A percentile compares a stretch with the other conserved stretches of the same genome.
Conservation (phyloP, 805 yeast genomes). For the Nakazawaea peltata region DNA sequence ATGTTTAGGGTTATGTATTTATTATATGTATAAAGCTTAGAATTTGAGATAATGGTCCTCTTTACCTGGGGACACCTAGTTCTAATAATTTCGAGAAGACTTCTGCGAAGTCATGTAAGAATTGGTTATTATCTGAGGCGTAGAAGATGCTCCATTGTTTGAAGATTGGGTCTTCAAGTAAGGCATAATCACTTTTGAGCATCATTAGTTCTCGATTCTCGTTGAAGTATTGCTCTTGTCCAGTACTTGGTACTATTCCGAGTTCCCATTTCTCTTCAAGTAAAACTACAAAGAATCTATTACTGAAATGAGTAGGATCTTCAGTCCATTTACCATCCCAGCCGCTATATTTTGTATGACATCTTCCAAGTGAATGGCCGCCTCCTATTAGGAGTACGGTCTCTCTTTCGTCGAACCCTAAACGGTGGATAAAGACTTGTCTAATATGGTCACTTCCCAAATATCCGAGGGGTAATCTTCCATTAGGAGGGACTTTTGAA, state of each 20-base stretch:
- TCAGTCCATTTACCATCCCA: slow-evolving; percentile 42
- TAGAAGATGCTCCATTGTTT: slow-evolving; percentile 54
- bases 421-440: slow-evolving; percentile 45
- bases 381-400: slow-evolving; percentile 69
- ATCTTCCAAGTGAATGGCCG: slow-evolving; percentile 72
- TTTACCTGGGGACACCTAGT: slow-evolving; percentile 25
- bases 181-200: slow-evolving; percentile 76
- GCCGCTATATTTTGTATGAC: slow-evolving; percentile 50
- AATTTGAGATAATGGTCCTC: not conserved
- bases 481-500: slow-evolving; percentile 51
- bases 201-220: slow-evolving; percentile 53
- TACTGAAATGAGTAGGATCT: slow-evolving; percentile 31
- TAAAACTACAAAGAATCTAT: slow-evolving; percentile 35
- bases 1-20: no score
- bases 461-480: slow-evolving; percentile 69
- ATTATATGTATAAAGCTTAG: no score
- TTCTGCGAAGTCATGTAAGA: slow-evolving; percentile 54
- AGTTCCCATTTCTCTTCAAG: slow-evolving; percentile 44
- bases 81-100: slow-evolving; percentile 63
- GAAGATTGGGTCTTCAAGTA: slow-evolving; percentile 54
- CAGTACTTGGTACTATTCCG: slow-evolving; percentile 34
- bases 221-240: slow-evolving; percentile 29
- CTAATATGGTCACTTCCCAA: slow-evolving; percentile 59
- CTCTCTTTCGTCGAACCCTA: slow-evolving; percentile 66
- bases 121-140: slow-evolving; percentile 56